Base-by-base conservation (phyloP, 352 stramenopile species). In the Phytophthora cactorum region DNA sequence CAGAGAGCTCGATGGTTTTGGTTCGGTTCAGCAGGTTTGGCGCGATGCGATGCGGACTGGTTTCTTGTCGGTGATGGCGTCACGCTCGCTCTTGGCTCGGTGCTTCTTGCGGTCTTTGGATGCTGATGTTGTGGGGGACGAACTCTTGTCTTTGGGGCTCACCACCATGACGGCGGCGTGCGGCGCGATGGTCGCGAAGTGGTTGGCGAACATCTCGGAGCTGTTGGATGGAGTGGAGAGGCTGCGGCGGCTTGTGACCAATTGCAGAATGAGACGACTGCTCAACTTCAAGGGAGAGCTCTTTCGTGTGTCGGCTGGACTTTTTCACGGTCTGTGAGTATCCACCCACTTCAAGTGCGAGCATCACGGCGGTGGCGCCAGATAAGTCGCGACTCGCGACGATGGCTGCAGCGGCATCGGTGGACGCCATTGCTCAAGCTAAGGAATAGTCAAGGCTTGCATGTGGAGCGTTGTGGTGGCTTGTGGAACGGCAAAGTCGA, bases 161-260 rank as follows among this genome's bases (percentile, higher is more conserved):
- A 64, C 52, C 2, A 66, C 59, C 66, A 73, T 47, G 39, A 74
- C 67, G 39, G 61, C 63, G 53, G 64, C 68, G 39, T 75, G 64
- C 15, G 68, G 63, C n/a, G 68, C 72, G 62, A 79, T 76, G 45
- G 68, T 71, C 39, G 70, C 34, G 34, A 79, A 64, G 46, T 79
- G 72, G 52, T 74, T 76, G 14, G 68, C 53, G 59, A 79, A 79
- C 72, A 76, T 79, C 8, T 6, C 29, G 8, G 7, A n/a, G 22
- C 43, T 50, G 39, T 22, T 25, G 39, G 55, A 8, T 25, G 39
- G 55, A 8, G 8, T 9, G 32, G 32, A 39, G 56, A 15, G 50
- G 15, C 11, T 67, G 14, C 60, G 56, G 10, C 52, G 8, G 29
- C 36, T 43, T 43, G 36, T 43, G 25, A 27, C n/a, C 64, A 46